phyloP scores from a whole-genome alignment of 345 rosid genomes.

The Eucalyptus regnans region DNA sequence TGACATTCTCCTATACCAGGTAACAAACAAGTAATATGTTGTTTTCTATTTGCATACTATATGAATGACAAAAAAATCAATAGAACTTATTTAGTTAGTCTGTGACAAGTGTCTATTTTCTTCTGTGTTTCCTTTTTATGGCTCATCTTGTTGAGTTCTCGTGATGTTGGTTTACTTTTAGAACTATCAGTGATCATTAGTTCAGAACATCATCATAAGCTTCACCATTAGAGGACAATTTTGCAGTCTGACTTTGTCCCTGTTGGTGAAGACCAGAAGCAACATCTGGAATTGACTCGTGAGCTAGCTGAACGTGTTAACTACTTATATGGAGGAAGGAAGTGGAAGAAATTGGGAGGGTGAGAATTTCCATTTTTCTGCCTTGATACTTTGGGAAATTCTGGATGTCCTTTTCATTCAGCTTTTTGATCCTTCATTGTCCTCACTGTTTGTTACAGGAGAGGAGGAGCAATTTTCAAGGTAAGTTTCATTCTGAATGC shows the following conservation, averaged over 20 bases:
- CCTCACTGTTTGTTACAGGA: conserved; percentile 30
- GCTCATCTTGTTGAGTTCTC: not conserved
- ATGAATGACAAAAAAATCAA: not conserved
- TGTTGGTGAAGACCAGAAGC: conserved; percentile 97
- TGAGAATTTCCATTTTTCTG: conserved; percentile 5
- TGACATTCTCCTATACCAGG: conserved; percentile 91
- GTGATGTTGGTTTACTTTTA: not conserved
- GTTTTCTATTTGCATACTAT: not conserved
- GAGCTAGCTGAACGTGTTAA: conserved; percentile 83
- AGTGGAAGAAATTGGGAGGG: conserved; percentile 99
- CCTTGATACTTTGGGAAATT: not conserved
- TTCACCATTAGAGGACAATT: not conserved
- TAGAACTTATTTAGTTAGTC: not conserved
- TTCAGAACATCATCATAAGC: not conserved
- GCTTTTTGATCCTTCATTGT: not conserved
- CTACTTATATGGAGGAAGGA: conserved; percentile 79
- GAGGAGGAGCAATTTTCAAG: conserved; percentile 79
- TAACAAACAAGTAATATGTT: not conserved
- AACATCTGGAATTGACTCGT: conserved; percentile 83
- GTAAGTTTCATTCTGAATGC: conserved; percentile 11
- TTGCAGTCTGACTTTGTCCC: conserved; percentile 90
- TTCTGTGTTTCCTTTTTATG: not conserved
- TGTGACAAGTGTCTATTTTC: not conserved
- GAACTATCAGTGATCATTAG: not conserved
- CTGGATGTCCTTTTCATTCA: not conserved